Base-by-base conservation (phyloP, 1,284 basidiomycete genomes). In the Apiotrichum montevideense region DNA sequence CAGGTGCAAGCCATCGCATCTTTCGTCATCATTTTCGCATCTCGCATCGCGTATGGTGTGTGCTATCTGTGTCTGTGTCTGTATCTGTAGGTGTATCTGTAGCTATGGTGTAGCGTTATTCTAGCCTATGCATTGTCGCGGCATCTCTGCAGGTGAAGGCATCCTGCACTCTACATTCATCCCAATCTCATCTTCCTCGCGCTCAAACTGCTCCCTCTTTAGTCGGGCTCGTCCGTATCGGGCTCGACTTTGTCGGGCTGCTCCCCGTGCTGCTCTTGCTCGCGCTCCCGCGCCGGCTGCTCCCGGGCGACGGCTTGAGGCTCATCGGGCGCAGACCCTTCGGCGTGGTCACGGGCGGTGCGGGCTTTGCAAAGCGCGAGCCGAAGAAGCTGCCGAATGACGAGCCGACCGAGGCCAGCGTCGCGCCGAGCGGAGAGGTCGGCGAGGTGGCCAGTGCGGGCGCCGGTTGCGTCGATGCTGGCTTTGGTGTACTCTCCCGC, bases 351-450 rank as follows among this genome's bases (percentile, higher is more conserved):
- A 42, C 33, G 5, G 43, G 35, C 44, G 21, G 4, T 11, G 54
- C 33, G 35, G 40, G 14, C 50, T 42, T 43, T 2, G 66, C 61
- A 21, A 71, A 61, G 52, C 63, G 63, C 15, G 61, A 60, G 3
- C 72, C 71, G 33, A 74, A 73, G 58, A 73, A 74, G 47, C 66
- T 66, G 11, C 73, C 73, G 39, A 75, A 66, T 2, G 69, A 68
- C 15, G 58, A 62, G 8, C 73, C 72, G 35, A 76, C 46, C 7
- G 42, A 14, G 4, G 53, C 34, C 5, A 50, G 13, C 33, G 55
- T 43, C 4, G 56, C 35, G 6, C 58, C 33, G 33, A 50, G n/a
- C 14, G 56, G 39, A n/a, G 59, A 43, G 34, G 35, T 41, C 6
- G 48, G 35, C 29, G 14, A 21, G 11, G 42, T 11, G 3, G 41